Evolutionary conservation across 2,329 filamentous ascomycete genomes (phyloP).

Genomic region (Venturia aucupariae): DNA sequence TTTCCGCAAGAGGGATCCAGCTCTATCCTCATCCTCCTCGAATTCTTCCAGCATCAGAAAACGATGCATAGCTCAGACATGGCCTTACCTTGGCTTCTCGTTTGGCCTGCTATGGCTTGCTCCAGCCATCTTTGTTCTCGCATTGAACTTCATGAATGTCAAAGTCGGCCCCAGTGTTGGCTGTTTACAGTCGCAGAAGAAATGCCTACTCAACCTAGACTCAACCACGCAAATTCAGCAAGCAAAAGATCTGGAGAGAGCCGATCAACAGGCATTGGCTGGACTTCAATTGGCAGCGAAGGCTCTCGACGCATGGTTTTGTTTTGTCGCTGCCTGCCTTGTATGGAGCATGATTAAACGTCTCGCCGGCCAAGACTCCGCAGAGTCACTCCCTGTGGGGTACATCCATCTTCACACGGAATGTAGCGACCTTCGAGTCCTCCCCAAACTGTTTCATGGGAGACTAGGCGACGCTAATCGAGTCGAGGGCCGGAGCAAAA

Average conservation of each 20-base stretch:
- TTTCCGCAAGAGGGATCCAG: too few relatives aligned
- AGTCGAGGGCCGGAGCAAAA: neutral
- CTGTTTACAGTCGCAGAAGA: neutral
- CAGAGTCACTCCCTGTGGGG: neutral
- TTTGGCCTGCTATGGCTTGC: too few relatives aligned
- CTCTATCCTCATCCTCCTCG: too few relatives aligned
- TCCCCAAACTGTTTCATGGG: neutral
- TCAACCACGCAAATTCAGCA: neutral
- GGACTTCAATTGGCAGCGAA: neutral
- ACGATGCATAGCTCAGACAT: too few relatives aligned
- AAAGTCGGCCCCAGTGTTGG: neutral
- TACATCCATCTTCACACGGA: neutral
- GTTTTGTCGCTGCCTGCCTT: neutral
- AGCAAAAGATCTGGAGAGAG: neutral
- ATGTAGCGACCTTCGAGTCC: neutral
- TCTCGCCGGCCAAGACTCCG: neutral
- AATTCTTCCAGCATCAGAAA: too few relatives aligned
- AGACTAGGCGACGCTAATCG: neutral
- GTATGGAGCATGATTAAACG: neutral
- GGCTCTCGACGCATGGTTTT: neutral
- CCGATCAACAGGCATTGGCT: neutral
- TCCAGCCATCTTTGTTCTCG: neutral
- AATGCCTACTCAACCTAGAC: neutral
- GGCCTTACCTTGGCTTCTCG: too few relatives aligned
- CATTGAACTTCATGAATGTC: neutral